Base-by-base conservation (phyloP, 768 basidiomycete genomes). In the Pulveroboletus frians region DNA sequence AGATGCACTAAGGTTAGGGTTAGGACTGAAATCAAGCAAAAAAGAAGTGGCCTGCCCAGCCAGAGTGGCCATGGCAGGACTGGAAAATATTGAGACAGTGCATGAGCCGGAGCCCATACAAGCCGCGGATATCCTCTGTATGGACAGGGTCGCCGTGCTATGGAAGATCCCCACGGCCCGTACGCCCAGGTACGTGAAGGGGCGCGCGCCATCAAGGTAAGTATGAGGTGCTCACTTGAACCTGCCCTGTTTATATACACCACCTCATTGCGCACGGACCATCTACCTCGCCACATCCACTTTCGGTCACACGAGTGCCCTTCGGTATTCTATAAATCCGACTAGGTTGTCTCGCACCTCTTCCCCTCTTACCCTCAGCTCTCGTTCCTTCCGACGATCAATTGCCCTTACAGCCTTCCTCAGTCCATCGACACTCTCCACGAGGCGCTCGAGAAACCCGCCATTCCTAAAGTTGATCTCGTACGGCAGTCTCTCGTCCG, bases 61-160 rank as follows among this genome's bases (percentile, higher is more conserved):
- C 73, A 72, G 73, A 74, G 71, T 66, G 73, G 72, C 74, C 70
- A 76, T 73, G 75, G 76, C 72, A 73, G 79, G 77, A 83, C 81
- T 69, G 83, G 81, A 76, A 85, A 85, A 85, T 84, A 84, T 84
- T 83, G 59, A 74, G 81, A 84, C 80, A 76, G 76, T 85, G 81
- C 83, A 82, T 83, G 78, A 75, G 74, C 82, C 80, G 73, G 77
- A 79, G 78, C 78, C 69, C 79, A 83, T 76, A 82, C 80, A 81
- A 81, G 65, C 76, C 74, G 62, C 59, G 61, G 61, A 68, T 61
- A 70, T 73, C 73, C 78, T 76, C 78, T 81, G 76, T 69, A 54
- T 68, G 80, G 80, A 81, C 79, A 82, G 59, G 77, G 80, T 81
- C 80, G 79, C 80, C 80, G 78, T 81, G 79, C 80, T 80, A 81